Evolutionary conservation across 306 rosid species (phyloP).

Genomic region (Trifolium repens): DNA sequence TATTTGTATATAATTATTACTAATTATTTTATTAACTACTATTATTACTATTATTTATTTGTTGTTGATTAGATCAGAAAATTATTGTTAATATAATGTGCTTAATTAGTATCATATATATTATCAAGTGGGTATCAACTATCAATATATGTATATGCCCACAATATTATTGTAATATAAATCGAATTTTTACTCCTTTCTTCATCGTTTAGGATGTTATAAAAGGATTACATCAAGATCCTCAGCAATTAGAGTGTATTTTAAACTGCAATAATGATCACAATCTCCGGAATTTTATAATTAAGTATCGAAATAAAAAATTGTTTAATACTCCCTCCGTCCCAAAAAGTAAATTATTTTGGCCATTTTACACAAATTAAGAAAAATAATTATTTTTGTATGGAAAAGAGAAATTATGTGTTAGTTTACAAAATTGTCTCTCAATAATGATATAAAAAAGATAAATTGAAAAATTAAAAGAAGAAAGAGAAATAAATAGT

Average conservation of each 20-base stretch:
- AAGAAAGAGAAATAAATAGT: too few relatives aligned
- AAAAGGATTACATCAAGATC: background rate
- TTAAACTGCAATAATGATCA: background rate
- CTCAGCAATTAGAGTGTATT: background rate
- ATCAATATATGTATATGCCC: too few relatives aligned
- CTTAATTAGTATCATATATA: slow-evolving; percentile 7
- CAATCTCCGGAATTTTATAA: background rate
- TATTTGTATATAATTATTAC: background rate
- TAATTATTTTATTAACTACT: slow-evolving; percentile 22
- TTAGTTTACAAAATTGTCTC: too few relatives aligned
- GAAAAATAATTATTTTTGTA: too few relatives aligned
- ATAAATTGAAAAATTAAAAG: too few relatives aligned
- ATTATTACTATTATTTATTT: background rate
- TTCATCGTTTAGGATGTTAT: background rate
- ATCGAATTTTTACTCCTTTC: background rate
- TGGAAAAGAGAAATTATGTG: too few relatives aligned
- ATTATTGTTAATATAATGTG: slow-evolving; percentile 28
- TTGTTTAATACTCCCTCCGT: background rate
- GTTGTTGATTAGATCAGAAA: slow-evolving; percentile 23
- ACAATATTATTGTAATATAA: background rate
- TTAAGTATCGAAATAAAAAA: background rate
- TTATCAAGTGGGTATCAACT: slow-evolving; percentile 3
- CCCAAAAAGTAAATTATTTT: too few relatives aligned
- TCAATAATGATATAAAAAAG: too few relatives aligned
- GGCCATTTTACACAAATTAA: too few relatives aligned